phyloP scores from a whole-genome alignment of 129 eudicot genomes.

The Tagetes erecta region DNA sequence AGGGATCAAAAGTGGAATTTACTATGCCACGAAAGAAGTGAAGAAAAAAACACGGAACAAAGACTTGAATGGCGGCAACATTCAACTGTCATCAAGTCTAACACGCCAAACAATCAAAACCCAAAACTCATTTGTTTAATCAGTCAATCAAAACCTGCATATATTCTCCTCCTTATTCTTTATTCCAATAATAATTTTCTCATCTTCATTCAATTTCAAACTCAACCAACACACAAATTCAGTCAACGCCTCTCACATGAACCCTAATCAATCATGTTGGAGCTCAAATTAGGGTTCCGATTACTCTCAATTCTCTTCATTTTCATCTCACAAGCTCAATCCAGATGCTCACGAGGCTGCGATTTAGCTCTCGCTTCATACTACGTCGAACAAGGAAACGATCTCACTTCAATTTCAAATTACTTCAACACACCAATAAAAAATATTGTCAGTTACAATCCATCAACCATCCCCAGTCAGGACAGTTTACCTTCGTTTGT shows the following conservation, averaged over 20 bases:
- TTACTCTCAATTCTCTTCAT: background rate
- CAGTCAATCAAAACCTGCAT: slow-evolving; percentile 23
- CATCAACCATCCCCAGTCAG: slow-evolving; percentile 34
- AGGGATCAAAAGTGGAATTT: too few species aligned
- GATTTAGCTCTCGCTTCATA: slow-evolving; percentile 66
- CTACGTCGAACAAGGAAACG: slow-evolving; percentile 28
- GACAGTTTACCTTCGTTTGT: slow-evolving; percentile 28
- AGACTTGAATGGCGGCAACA: slow-evolving; percentile 32
- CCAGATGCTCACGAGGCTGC: slow-evolving; percentile 60
- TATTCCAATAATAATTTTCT: slow-evolving; percentile 1
- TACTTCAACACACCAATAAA: background rate
- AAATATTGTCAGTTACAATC: slow-evolving; percentile 44
- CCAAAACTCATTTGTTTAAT: slow-evolving; percentile 28
- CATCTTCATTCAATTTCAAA: slow-evolving; percentile 19
- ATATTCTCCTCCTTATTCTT: slow-evolving; percentile 11
- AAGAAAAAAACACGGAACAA: slow-evolving; percentile 10
- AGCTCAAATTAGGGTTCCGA: slow-evolving; percentile 21
- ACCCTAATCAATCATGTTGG: slow-evolving; percentile 32
- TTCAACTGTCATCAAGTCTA: slow-evolving; percentile 25
- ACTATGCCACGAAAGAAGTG: background rate
- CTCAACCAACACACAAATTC: background rate
- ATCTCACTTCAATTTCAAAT: slow-evolving; percentile 39
- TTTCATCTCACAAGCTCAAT: slow-evolving; percentile 23
- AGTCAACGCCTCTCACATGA: slow-evolving; percentile 30
- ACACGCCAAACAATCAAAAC: slow-evolving; percentile 22